Evolutionary conservation across 805 yeast genomes (phyloP).

Genomic region (Starmerella gropengiesseri): DNA sequence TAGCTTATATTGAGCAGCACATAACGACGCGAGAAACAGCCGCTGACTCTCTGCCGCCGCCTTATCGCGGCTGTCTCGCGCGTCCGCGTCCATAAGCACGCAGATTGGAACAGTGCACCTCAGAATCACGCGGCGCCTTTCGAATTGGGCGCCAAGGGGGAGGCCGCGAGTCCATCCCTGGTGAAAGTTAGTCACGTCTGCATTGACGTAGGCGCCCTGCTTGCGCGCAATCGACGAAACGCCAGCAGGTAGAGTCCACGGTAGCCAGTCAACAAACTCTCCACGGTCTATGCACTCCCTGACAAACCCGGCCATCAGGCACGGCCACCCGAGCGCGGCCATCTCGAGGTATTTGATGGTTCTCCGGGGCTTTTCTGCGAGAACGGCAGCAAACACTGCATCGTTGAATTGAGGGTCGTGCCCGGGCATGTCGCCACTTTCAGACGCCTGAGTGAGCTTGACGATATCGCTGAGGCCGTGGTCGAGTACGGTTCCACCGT

Average conservation of each 20-base stretch:
- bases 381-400: conserved; percentile 51
- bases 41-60: background rate
- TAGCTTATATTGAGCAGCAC: conserved; percentile 11
- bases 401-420: conserved; percentile 6
- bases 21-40: conserved; percentile 14
- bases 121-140: conserved; percentile 18
- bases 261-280: conserved; percentile 38
- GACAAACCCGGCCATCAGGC: conserved; percentile 47
- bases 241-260: conserved; percentile 65
- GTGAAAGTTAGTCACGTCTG: conserved; percentile 22
- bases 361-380: conserved; percentile 48
- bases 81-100: conserved; percentile 7
- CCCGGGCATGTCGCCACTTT: background rate
- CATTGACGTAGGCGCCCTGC: conserved; percentile 22
- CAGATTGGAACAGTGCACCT: conserved; percentile 20
- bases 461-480: conserved; percentile 10
- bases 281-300: background rate
- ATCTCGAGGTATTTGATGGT: conserved; percentile 70
- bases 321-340: conserved; percentile 78
- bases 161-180: conserved; percentile 19
- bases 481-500: conserved; percentile 9
- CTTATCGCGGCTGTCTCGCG: background rate
- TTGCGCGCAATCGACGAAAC: conserved; percentile 37
- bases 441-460: background rate
- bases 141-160: conserved; percentile 25